Percentiles rank a stretch among this genome's conserved stretches.
These are phyloP conservation scores for Penicillium sp. DNA, from an alignment of 2,329 filamentous ascomycete genomes.

Conservation along the genomic window DNA sequence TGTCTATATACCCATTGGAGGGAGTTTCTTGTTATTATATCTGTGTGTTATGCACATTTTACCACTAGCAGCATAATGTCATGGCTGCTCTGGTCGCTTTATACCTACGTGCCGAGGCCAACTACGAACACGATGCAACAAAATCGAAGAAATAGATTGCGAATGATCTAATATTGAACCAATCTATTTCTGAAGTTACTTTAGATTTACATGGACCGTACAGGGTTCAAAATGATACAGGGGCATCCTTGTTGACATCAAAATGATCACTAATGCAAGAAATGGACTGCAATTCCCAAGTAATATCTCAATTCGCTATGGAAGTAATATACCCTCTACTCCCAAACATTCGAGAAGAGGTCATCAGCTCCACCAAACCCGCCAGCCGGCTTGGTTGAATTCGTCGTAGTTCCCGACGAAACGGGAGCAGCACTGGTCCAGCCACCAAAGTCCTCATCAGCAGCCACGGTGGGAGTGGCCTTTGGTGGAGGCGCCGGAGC, in stretches of 20 bases:
- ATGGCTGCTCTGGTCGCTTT: neutral
- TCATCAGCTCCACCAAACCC: constrained; percentile 67
- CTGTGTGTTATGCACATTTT: neutral
- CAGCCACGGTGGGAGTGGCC: constrained; percentile 62
- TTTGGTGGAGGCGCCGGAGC: constrained; percentile 25
- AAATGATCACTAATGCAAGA: constrained; percentile 14
- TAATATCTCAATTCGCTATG: constrained; percentile 3
- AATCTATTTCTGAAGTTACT: no score
- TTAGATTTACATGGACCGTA: no score
- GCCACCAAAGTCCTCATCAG: constrained; percentile 93
- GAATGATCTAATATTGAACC: neutral
- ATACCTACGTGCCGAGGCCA: neutral
- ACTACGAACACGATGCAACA: no score
- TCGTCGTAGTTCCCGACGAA: constrained; percentile 41
- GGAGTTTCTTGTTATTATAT: neutral
- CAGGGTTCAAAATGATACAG: no score
- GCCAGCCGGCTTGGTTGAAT: constrained; percentile 53
- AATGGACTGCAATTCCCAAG: neutral
- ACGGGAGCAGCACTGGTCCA: constrained; percentile 73
- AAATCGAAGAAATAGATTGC: neutral
- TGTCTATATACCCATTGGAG: neutral
- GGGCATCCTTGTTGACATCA: neutral
- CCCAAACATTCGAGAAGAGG: constrained; percentile 94
- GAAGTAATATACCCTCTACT: constrained; percentile 48
- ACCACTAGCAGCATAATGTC: neutral